Evolutionary conservation across 176 grass and related monocot species (phyloP).

Genomic region (Coix lacrymajobi): DNA sequence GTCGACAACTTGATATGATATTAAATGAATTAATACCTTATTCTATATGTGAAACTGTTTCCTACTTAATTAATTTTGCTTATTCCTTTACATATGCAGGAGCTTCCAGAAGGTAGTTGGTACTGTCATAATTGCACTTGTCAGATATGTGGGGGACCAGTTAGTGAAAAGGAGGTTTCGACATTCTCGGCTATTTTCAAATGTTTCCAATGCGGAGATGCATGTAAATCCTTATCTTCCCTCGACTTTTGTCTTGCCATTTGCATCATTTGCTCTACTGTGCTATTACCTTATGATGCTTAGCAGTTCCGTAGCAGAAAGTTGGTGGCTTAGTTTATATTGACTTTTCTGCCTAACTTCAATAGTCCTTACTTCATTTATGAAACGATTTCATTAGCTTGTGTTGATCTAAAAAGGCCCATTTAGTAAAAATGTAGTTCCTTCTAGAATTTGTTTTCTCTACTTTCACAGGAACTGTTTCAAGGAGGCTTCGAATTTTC

Average conservation of each 20-base stretch:
- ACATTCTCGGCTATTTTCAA: constrained; percentile 41
- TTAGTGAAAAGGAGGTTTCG: constrained; percentile 46
- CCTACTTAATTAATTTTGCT: background rate
- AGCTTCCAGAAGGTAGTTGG: constrained; percentile 79
- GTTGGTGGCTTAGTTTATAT: background rate
- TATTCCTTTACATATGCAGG: constrained; percentile 39
- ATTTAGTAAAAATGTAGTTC: background rate
- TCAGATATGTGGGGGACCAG: constrained; percentile 45
- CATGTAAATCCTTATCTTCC: constrained; percentile 44
- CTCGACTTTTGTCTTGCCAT: background rate
- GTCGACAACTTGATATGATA: background rate
- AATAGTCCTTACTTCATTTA: background rate
- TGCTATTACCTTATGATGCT: background rate
- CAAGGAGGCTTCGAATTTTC: background rate
- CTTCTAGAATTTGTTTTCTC: background rate
- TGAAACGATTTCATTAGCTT: background rate
- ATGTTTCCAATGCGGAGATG: constrained; percentile 67
- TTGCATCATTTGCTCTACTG: background rate
- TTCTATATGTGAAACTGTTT: constrained; percentile 3
- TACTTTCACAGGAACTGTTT: constrained; percentile 1
- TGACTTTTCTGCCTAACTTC: background rate
- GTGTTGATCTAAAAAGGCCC: background rate
- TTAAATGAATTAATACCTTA: background rate
- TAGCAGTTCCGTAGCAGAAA: background rate
- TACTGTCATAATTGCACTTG: constrained; percentile 84